Evolutionary conservation across 2,329 filamentous ascomycete genomes (phyloP).

Genomic region (Blumeria hordei): DNA sequence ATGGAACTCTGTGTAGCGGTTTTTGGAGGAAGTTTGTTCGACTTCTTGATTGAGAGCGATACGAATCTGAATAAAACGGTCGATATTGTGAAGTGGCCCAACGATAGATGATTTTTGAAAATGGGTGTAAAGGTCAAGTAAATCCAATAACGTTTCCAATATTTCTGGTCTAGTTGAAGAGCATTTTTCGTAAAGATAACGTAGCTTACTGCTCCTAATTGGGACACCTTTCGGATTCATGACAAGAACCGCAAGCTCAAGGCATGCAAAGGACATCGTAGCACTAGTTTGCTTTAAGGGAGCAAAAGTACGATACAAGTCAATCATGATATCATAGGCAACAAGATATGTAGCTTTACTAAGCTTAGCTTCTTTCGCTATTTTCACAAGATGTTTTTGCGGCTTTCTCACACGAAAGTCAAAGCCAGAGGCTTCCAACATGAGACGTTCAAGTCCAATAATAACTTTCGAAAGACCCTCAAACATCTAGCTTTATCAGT

Average conservation of each 20-base stretch:
- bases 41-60: constrained; percentile 70
- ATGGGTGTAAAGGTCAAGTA: constrained; percentile 81
- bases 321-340: constrained; percentile 63
- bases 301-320: constrained; percentile 81
- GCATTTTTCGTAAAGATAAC: constrained; percentile 25
- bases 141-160: constrained; percentile 64
- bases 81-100: constrained; percentile 45
- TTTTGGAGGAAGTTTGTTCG: constrained; percentile 30
- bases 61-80: constrained; percentile 64
- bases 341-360: constrained; percentile 34
- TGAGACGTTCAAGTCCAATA: constrained; percentile 73
- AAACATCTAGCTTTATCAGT: constrained; percentile 33
- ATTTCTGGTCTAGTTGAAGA: constrained; percentile 24
- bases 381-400: constrained; percentile 63
- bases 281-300: constrained; percentile 73
- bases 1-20: constrained; percentile 39
- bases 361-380: constrained; percentile 25
- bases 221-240: constrained; percentile 28
- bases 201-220: constrained; percentile 19
- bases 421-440: constrained; percentile 80
- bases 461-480: constrained; percentile 58
- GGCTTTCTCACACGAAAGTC: constrained; percentile 81
- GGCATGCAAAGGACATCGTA: constrained; percentile 60
- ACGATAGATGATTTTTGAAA: constrained; percentile 52
- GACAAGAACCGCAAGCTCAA: constrained; percentile 58